Evolutionary conservation across 441 rosid species (phyloP), one percentile per base, ranked within the genome.

Genomic region (Gossypium schwendimanii): DNA sequence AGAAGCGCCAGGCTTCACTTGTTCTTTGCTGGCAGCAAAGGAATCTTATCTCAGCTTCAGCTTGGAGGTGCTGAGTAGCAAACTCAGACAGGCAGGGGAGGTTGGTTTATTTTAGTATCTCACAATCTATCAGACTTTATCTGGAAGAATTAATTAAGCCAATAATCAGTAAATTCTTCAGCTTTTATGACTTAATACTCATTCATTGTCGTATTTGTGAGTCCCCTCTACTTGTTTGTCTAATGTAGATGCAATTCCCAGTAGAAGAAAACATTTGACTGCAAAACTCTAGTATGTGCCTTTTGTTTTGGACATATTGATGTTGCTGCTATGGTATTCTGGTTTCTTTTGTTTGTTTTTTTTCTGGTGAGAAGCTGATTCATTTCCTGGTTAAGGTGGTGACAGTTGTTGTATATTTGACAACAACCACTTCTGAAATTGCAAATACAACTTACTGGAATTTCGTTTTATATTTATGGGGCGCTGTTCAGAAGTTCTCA

Each of bases 1-100:
- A 87, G 80, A 89, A 87, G 86, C 76, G 79, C 7, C 89, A 81
- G 68, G 78, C 86, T 31, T 80, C 81, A 23, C 92, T 89, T 6
- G 87, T 83, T 36, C 92, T 89, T 21, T 89, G 82, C 69, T 89
- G 94, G 94, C 89, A 86, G 83, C 78, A 73, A 10, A 74, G 81
- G 54, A 90, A 87, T 78, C 91, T 89, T 24, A 77, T 87, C 26
- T 81, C 92, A 11, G 91, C 81, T 70, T 87, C 92, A 6, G 89
- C 90, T 31, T 89, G 94, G 94, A 86, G 82, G 70, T 84, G 89
- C 75, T 86, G 81, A 86, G 68, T 64, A 72, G 76, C 41, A 49
- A 58, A 45, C 18, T 50, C 59, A 52, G 7, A 53, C 74, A 33
- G 70, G 81, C 82, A 65, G 78, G 36, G 77, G 55, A 74, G 73